phyloP scores from a whole-genome alignment of 129 eudicot species.

The Apium graveolens region DNA sequence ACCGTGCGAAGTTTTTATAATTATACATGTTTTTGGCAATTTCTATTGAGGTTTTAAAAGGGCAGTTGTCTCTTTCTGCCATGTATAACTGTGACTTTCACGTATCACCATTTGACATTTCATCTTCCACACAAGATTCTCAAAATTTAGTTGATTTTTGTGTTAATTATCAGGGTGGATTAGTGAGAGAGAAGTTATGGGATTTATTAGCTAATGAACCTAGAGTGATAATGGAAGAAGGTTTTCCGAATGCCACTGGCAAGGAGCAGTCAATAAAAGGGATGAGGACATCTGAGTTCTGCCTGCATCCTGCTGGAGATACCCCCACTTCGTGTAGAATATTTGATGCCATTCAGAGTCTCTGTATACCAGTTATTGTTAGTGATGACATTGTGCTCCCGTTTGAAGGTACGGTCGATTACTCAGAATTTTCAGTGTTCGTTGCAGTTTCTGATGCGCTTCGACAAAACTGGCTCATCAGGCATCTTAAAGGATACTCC shows the following conservation, averaged over 20 bases:
- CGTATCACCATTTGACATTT: not conserved
- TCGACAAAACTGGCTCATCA: slow-evolving; percentile 64
- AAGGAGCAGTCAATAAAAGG: slow-evolving; percentile 84
- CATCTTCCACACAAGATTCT: not conserved
- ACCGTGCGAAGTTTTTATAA: not conserved
- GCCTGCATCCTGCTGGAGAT: slow-evolving; percentile 97
- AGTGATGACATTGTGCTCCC: slow-evolving; percentile 96
- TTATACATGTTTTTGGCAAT: not conserved
- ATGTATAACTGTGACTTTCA: not conserved
- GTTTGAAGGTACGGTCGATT: slow-evolving; percentile 91
- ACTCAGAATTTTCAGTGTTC: slow-evolving; percentile 63
- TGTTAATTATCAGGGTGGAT: slow-evolving; percentile 57
- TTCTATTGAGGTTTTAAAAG: not conserved
- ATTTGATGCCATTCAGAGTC: slow-evolving; percentile 92
- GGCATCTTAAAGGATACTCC: slow-evolving; percentile 53
- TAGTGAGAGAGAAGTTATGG: slow-evolving; percentile 86
- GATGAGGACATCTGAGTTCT: slow-evolving; percentile 84
- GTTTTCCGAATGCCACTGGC: slow-evolving; percentile 96
- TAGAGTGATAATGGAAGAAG: slow-evolving; percentile 79
- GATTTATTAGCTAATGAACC: slow-evolving; percentile 57
- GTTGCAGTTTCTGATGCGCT: slow-evolving; percentile 70
- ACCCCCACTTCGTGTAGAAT: slow-evolving; percentile 95
- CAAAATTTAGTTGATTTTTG: not conserved
- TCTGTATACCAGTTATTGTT: slow-evolving; percentile 83
- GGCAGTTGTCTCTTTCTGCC: not conserved